Percentiles rank a stretch among this genome's conserved stretches.
phyloP scores from a whole-genome alignment of 129 eudicot species.

The Escallonia rubra region DNA sequence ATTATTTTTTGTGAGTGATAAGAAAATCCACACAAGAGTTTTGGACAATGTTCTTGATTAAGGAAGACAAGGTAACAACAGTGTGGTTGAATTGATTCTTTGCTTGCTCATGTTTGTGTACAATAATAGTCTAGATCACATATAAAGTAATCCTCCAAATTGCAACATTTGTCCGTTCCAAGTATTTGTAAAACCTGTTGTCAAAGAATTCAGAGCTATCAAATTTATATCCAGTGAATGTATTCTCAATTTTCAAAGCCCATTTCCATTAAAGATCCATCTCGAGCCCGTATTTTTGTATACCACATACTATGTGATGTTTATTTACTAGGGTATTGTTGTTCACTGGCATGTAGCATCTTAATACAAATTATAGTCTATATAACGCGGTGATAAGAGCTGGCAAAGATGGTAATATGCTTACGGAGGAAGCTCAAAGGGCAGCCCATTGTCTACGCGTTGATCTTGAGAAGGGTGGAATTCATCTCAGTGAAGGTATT shows the following conservation, averaged over 20 bases:
- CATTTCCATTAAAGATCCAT: too few species aligned
- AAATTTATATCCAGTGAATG: too few species aligned
- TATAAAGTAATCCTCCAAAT: too few species aligned
- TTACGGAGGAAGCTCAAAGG: conserved; percentile 62
- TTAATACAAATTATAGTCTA: conserved; percentile 65
- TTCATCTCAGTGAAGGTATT: conserved; percentile 74
- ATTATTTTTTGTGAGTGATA: neutral
- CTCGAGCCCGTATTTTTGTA: too few species aligned
- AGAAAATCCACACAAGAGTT: neutral
- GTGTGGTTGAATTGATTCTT: neutral
- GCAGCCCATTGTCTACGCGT: conserved; percentile 60
- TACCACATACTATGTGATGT: neutral
- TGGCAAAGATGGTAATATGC: conserved; percentile 49
- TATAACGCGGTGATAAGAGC: conserved; percentile 87
- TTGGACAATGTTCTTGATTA: neutral
- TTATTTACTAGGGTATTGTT: conserved; percentile 5
- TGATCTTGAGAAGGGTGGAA: conserved; percentile 98
- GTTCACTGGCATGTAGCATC: conserved; percentile 42
- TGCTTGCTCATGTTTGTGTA: neutral
- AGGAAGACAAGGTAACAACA: neutral
- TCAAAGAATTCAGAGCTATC: too few species aligned
- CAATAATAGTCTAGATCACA: too few species aligned
- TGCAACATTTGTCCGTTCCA: too few species aligned
- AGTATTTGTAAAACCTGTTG: too few species aligned
- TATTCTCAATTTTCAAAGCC: too few species aligned